Percentiles rank a stretch among this genome's conserved stretches.
These are phyloP conservation scores for Hypsizygus ulmarius DNA, from an alignment of 1,284 basidiomycete genomes.

Conservation along the genomic window DNA sequence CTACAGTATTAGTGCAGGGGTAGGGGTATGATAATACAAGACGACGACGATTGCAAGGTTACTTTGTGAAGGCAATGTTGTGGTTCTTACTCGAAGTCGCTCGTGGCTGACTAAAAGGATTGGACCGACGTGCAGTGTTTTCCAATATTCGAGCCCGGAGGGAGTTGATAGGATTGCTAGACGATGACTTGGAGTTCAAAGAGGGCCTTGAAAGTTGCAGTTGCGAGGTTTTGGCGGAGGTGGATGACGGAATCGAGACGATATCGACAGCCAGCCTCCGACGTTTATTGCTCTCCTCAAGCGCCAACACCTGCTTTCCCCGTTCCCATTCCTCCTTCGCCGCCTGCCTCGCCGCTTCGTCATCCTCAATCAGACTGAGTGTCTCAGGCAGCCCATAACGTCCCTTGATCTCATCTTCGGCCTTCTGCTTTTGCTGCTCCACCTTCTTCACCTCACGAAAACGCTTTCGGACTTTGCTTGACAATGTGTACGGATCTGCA, in stretches of 20 bases:
- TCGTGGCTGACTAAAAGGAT: conserved; percentile 18
- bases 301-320: conserved; percentile 43
- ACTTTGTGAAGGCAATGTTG: background rate
- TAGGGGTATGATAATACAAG: conserved; percentile 9
- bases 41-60: background rate
- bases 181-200: conserved; percentile 10
- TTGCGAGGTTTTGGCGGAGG: conserved; percentile 14
- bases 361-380: conserved; percentile 59
- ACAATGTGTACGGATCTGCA: conserved; percentile 82
- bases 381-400: conserved; percentile 72
- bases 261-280: conserved; percentile 42
- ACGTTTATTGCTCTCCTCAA: conserved; percentile 44
- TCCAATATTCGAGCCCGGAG: conserved; percentile 56
- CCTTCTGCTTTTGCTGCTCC: conserved; percentile 59
- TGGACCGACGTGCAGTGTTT: conserved; percentile 47
- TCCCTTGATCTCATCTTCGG: conserved; percentile 68
- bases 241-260: conserved; percentile 28
- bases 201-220: conserved; percentile 16
- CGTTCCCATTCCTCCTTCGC: conserved; percentile 63
- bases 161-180: conserved; percentile 36
- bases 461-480: conserved; percentile 67
- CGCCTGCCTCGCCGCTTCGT: conserved; percentile 48
- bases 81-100: conserved; percentile 1
- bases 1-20: background rate
- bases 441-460: conserved; percentile 88